A percentile compares a stretch with the other conserved stretches of the same genome.
These are phyloP conservation scores for Dalechampia spathulata DNA, from an alignment of 441 rosid genomes.

Conservation along the genomic window DNA sequence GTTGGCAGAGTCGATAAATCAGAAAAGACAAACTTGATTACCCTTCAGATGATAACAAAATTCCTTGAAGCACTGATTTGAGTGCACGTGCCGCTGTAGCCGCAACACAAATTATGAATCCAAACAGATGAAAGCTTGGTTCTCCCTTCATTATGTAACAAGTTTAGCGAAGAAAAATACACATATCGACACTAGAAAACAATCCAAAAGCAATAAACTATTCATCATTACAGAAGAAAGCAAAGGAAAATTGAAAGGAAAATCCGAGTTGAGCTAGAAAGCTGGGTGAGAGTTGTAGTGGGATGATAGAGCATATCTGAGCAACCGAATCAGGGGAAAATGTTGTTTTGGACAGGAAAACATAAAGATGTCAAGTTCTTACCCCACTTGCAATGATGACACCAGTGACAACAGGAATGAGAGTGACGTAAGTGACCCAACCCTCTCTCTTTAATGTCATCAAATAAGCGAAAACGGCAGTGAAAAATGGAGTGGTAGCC, in stretches of 20 bases:
- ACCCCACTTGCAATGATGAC: constrained; percentile 74
- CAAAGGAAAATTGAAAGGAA: no score
- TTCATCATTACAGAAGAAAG: no score
- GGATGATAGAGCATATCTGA: no score
- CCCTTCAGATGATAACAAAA: constrained; percentile 73
- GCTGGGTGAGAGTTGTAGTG: no score
- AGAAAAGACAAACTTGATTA: constrained; percentile 12
- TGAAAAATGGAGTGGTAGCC: constrained; percentile 73
- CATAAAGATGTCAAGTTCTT: neutral
- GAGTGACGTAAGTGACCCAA: constrained; percentile 48
- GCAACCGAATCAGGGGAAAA: no score
- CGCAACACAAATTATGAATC: constrained; percentile 53
- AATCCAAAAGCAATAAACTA: neutral
- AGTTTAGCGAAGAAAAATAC: neutral
- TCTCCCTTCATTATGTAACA: constrained; percentile 42
- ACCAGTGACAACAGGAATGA: constrained; percentile 60
- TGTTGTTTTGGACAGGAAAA: no score
- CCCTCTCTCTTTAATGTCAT: constrained; percentile 49
- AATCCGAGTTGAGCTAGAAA: no score
- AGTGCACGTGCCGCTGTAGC: constrained; percentile 79
- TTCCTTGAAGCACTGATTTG: constrained; percentile 66
- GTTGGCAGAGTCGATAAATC: no score
- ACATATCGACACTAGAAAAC: neutral
- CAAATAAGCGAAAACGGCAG: constrained; percentile 58
- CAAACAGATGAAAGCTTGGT: constrained; percentile 66